These are phyloP conservation scores for Talaromyces islandicus DNA, from an alignment of 2,329 filamentous ascomycete genomes.

Conservation along the genomic window DNA sequence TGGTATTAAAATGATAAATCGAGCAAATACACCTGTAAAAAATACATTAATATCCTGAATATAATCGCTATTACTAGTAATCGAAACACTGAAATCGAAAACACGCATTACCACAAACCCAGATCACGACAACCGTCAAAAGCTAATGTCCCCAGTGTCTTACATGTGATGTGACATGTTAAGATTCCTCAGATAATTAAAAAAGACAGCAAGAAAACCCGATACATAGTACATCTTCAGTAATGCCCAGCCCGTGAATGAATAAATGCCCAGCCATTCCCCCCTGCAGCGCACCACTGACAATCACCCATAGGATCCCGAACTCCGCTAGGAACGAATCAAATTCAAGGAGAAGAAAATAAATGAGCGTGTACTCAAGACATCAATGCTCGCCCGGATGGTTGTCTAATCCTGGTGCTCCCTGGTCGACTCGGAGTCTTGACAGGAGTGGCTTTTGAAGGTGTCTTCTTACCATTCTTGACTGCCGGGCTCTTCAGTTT, in stretches of 20 bases:
- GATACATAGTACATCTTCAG: not conserved
- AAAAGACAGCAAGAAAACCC: not conserved
- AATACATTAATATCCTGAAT: not conserved
- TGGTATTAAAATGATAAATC: not conserved
- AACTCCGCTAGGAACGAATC: not conserved
- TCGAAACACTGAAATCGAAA: not conserved
- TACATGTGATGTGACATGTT: not conserved
- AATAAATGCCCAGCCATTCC: not conserved
- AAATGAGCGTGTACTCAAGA: not conserved
- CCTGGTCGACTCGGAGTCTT: constrained; percentile 6
- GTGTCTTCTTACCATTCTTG: constrained; percentile 8
- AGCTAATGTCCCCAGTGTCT: not conserved
- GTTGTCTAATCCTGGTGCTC: not conserved
- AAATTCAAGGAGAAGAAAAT: not conserved
- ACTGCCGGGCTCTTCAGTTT: constrained; percentile 5
- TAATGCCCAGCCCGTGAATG: not conserved
- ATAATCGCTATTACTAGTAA: not conserved
- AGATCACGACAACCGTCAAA: not conserved
- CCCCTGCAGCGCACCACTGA: not conserved
- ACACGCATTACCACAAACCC: not conserved
- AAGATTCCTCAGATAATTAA: not conserved
- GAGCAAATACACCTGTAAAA: not conserved
- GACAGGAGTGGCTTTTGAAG: constrained; percentile 2
- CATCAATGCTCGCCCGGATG: not conserved
- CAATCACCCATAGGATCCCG: not conserved